Evolutionary conservation across 352 stramenopile species (phyloP), one percentile per base, ranked within the genome.

Genomic region (Globisporangium barbulae): DNA sequence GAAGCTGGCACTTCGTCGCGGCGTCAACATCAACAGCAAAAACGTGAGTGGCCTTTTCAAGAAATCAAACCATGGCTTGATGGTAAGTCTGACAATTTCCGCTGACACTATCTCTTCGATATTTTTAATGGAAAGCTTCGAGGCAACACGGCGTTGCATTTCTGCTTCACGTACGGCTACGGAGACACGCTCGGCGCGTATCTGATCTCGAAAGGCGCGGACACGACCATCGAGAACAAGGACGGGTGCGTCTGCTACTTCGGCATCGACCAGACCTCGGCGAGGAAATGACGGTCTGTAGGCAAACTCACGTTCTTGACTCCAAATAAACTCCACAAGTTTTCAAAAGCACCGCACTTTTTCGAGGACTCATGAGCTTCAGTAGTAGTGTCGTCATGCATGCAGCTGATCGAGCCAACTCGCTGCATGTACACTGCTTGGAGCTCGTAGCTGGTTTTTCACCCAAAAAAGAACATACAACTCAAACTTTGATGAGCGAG

Each of bases 151-250:
- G 82, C 89, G 19, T 75, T 97, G 45, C 91, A 97, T 52, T 97
- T 96, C 61, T 97, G 89, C 71, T 97, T 95, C 63, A 79, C 81
- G 21, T 97, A 96, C 63, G 87, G 85, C 28, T 97, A 97, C 59
- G 87, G 83, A 30, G 83, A 94, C 45, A 91, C 83, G n/a, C 69
- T 97, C 8, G 86, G 85, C 31, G 84, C 76, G 49, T 97, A 97
- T 61, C 73, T 97, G 53, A 83, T 97, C 49, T 90, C 79, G 31
- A 97, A 97, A 68, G 89, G 89, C 44, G 89, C 88, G 13, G 84
- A 93, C 61, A 81, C 84, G 30, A 68, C 66, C 22, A 61, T 96
- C 57, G 63, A 69, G 15, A 97, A 97, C 73, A 68, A 79, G 21
- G 76, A 92, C 28, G 82, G 83, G 0, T 48, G 73, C 5, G 56